Evolutionary conservation across 2,329 filamentous ascomycete species (phyloP), one percentile per base, ranked within the genome.

Genomic region (Botrytis porri): DNA sequence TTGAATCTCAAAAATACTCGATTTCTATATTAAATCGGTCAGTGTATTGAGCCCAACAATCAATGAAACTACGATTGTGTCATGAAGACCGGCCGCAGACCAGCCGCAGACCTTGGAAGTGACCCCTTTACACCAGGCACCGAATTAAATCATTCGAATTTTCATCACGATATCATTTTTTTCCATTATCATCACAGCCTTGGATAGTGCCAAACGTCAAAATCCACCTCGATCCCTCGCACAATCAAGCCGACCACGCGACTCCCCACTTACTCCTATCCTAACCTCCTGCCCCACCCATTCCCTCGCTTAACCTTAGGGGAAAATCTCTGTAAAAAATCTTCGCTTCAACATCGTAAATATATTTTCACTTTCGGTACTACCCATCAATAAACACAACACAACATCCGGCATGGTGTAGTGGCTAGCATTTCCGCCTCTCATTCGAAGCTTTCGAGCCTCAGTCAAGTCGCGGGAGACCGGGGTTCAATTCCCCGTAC

Each of bases 321-420:
- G 48, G 48, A 51, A 51, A 51, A 51, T 51, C 48, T 51, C 48
- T 51, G 48, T 5, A 51, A 51, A 51, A 25, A 51, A 51, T 51
- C 12, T 51, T 51, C 25, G 48, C 25, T n/a, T n/a, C 3, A 0
- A 14, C 9, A 1, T n/a, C 2, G n/a, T 0, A n/a, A 16, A 51
- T 59, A 35, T 59, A 59, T 59, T 22, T 1, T 0, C 0, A 59
- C 8, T 35, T 59, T 32, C 8, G 4, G 0, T 0, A 0, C 0
- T 0, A 0, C 0, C 1, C 1, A 22, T 2, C 29, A 59, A 20
- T 18, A 59, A 61, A 37, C 1, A 22, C 4, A 25, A 16, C 25
- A 22, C 10, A 35, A 25, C 1, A 25, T 61, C 59, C 59, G 59
- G 59, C 59, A 61, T 61, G 59, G 59, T 61, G 59, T 61, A 61